Evolutionary conservation across 768 basidiomycete genomes (phyloP).

Genomic region (Pleurotus cornucopiae): DNA sequence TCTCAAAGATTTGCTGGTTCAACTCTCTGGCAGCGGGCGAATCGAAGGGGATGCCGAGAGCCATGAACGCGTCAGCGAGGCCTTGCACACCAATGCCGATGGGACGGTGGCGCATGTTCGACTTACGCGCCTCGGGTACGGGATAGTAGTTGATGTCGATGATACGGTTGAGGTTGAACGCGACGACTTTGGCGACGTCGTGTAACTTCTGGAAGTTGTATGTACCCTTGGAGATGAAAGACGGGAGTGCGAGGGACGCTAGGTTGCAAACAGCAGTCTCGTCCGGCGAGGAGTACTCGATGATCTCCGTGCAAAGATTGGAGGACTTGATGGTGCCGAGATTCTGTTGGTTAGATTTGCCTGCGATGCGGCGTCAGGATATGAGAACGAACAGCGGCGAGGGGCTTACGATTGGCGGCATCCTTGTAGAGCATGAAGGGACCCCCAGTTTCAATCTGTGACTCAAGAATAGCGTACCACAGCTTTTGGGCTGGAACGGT

Average conservation of each 20-base stretch:
- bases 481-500: conserved; percentile 92
- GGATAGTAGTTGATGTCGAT: conserved; percentile 97
- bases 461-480: conserved; percentile 96
- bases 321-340: conserved; percentile 99
- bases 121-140: conserved; percentile 82
- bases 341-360: conserved; percentile 98
- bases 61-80: conserved; percentile 98
- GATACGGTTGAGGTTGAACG: conserved; percentile 89
- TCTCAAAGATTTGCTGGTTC: conserved; percentile 97
- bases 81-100: conserved; percentile 98
- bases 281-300: conserved; percentile 96
- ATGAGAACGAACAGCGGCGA: background rate
- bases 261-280: conserved; percentile 99
- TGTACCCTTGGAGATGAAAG: conserved; percentile 75
- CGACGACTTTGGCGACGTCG: conserved; percentile 88
- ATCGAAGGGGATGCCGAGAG: conserved; percentile 93
- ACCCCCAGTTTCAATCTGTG: conserved; percentile 97
- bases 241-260: conserved; percentile 92
- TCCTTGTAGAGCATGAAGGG: conserved; percentile 99
- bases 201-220: conserved; percentile 97
- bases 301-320: conserved; percentile 98
- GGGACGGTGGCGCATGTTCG: conserved; percentile 96
- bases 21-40: conserved; percentile 80
- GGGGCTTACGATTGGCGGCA: conserved; percentile 74
- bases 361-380: conserved; percentile 30